Evolutionary conservation across 345 rosid species (phyloP).

Genomic region (Sonneratia alba): DNA sequence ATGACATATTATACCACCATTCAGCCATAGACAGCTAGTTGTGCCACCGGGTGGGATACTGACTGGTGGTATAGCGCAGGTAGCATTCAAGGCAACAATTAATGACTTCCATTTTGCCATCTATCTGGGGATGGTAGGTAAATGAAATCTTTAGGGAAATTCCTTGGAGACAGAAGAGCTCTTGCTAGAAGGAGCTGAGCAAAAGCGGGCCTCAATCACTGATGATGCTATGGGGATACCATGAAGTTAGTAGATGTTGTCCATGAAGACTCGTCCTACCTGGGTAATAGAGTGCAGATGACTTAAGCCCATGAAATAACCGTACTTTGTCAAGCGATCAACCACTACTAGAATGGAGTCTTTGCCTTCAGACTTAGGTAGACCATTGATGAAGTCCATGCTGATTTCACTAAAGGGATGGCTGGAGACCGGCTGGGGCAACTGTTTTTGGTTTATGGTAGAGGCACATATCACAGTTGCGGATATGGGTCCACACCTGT

Average conservation of each 20-base stretch:
- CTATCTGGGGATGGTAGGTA: no score
- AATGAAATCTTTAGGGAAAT: no score
- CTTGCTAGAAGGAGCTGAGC: neutral
- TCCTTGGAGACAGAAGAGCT: no score
- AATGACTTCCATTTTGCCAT: no score
- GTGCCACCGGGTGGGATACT: no score
- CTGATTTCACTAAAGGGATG: neutral
- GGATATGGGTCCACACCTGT: no score
- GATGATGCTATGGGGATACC: neutral
- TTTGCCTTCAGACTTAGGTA: neutral
- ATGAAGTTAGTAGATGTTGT: neutral
- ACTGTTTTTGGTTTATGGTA: no score
- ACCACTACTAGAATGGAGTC: neutral
- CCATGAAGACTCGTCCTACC: neutral
- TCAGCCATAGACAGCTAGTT: no score
- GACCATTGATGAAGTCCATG: neutral
- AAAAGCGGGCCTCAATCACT: neutral
- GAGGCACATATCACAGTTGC: no score
- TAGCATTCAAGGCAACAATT: no score
- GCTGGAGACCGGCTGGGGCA: neutral
- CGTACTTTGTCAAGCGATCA: neutral
- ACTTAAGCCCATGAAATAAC: neutral
- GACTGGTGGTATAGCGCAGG: no score
- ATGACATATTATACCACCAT: no score
- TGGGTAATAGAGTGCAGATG: neutral